Base-by-base conservation (phyloP, 2,329 filamentous ascomycete species). In the Epichloe amarillans region DNA sequence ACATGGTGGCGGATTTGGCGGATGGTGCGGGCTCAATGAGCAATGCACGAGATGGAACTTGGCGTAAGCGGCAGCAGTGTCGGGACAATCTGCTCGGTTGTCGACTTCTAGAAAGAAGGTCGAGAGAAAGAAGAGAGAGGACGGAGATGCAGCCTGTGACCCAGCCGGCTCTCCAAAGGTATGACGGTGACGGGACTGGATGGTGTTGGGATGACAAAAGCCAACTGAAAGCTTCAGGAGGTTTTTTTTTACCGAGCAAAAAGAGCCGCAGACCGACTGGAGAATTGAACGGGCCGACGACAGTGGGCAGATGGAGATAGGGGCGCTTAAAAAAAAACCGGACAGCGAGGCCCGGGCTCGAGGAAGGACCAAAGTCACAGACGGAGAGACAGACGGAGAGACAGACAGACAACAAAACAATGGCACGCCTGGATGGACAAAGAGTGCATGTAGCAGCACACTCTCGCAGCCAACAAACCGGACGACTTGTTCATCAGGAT, bases 111-210 rank as follows among this genome's bases (percentile, higher is more conserved):
- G 47, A 49, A 53, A 57, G 57, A 55, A 56, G 53, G 15, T 33
- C 40, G 50, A 52, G 56, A 40, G 41, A 49, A 56, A 50, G 50
- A 57, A 51, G 56, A 57, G 55, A 57, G 54, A 56, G 54, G 52
- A 51, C 52, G 56, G 56, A 64, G 58, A 53, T 60, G 61, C 58
- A 66, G 62, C 64, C 63, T 62, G 64, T 64, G 63, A 65, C 63
- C 66, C 63, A 62, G 65, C 64, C 61, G 60, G 61, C 58, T 66
- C 60, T 51, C 48, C 50, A 54, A 35, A 51, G 52, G 53, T 52
- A 47, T 44, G 52, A 56, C 50, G 53, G 56, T 53, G 53, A 54
- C 54, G 58, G 56, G 52, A 55, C 52, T 56, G 50, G 51, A 53
- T 45, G 55, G 55, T 54, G 55, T 61, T 56, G 54, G 54, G 50